Conservation (phyloP, 2,329 filamentous ascomycete genomes). For the Fusarium graminum region DNA sequence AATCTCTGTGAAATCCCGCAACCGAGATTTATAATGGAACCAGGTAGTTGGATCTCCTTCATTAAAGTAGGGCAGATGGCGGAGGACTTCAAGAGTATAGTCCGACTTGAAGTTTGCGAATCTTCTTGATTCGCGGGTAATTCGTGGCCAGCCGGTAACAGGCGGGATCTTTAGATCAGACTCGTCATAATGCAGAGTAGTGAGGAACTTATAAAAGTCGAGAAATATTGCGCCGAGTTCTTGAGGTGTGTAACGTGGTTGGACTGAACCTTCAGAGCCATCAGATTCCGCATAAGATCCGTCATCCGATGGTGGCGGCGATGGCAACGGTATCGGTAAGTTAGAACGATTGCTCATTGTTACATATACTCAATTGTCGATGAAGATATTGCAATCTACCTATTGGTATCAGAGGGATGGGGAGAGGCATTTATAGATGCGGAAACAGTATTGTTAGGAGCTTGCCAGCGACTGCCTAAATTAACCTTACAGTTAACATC, state of each 20-base stretch:
- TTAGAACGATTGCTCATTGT: neutral
- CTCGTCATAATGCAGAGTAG: conserved; percentile 1
- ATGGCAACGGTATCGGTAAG: neutral
- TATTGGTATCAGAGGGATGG: neutral
- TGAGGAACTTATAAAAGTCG: neutral
- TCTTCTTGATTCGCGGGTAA: neutral
- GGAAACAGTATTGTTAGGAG: too few relatives aligned
- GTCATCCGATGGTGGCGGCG: neutral
- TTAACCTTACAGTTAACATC: neutral
- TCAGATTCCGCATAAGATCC: neutral
- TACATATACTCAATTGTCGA: neutral
- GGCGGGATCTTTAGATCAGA: neutral
- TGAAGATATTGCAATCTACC: neutral
- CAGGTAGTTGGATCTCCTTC: neutral
- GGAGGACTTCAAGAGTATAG: conserved; percentile 2
- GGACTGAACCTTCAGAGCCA: neutral
- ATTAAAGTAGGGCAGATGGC: conserved; percentile 1
- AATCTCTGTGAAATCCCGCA: neutral
- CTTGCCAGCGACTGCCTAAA: too few relatives aligned
- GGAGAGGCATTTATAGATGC: conserved; percentile 1
- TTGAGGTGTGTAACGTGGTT: neutral
- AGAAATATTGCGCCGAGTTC: neutral
- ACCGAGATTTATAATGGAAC: neutral
- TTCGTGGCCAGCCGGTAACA: neutral
- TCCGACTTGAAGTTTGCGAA: conserved; percentile 1